Conservation (phyloP, 2,329 filamentous ascomycete species). For the Aspergillus sp. region DNA sequence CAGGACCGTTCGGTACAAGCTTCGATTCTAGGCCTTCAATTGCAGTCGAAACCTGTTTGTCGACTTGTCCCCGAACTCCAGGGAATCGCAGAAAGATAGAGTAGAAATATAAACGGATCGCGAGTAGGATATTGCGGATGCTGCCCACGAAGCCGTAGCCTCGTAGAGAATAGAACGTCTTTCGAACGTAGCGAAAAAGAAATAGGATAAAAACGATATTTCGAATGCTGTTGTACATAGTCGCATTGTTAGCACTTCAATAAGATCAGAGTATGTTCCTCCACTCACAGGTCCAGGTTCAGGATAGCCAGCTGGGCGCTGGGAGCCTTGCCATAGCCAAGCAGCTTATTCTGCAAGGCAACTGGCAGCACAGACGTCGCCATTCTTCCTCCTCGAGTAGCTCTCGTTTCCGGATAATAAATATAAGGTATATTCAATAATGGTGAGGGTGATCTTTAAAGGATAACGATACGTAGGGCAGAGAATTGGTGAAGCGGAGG, state of each 20-base stretch:
- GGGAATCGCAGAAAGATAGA: constrained; percentile 82
- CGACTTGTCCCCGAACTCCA: constrained; percentile 81
- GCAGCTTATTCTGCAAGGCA: constrained; percentile 46
- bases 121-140: constrained; percentile 69
- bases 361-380: constrained; percentile 42
- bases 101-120: constrained; percentile 72
- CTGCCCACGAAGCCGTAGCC: constrained; percentile 86
- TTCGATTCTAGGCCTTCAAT: constrained; percentile 79
- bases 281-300: constrained; percentile 46
- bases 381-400: constrained; percentile 28
- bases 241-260: neutral
- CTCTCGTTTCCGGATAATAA: neutral
- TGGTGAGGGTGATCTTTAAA: constrained; percentile 5
- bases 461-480: neutral
- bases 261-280: neutral
- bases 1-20: constrained; percentile 71
- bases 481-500: constrained; percentile 4
- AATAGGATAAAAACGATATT: constrained; percentile 91
- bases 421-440: neutral
- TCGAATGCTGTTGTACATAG: constrained; percentile 59
- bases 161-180: constrained; percentile 77
- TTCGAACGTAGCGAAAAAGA: constrained; percentile 77
- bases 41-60: constrained; percentile 78
- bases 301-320: constrained; percentile 34
- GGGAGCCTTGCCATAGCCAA: constrained; percentile 35